Base-by-base conservation (phyloP, 495 filamentous ascomycete genomes). In the Acidiella bohemica region DNA sequence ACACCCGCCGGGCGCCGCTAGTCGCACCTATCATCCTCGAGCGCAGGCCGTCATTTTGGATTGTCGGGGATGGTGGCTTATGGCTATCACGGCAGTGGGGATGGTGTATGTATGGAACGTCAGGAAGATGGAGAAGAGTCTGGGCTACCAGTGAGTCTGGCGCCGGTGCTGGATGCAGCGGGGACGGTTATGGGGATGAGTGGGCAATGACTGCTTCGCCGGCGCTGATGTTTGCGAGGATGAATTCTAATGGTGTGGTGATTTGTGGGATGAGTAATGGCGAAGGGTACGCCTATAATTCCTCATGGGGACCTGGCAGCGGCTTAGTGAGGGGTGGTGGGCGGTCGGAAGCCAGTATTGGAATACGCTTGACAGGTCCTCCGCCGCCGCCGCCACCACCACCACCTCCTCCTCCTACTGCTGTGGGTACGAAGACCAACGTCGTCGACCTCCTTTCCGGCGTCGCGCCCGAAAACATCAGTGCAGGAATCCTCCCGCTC, bases 261-360 rank as follows among this genome's bases (percentile, higher is more conserved):
- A 70, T 96, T 17, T 70, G 95, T 3, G 84, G 84, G 0, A 67
- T 99, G 28, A 84, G 76, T 19, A 95, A 93, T 49, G 90, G 90
- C 11, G 87, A 96, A 47, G 90, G 92, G 3, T 96, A 84, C 54
- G 72, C 75, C 18, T 99, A 96, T 61, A 82, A 79, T 1, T 72
- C 75, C 0, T 61, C 63, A 13, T 99, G 92, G 90, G 87, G 90
- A 2, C 84, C 95, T 0, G 88, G 87, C 17, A 88, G 81, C 54
- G 90, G 96, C 58, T 96, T 96, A 58, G 96, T 92, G 90, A 93
- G 93, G 60, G 83, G 81, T n/a, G 85, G 84, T 25, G 87, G 62
- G 33, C 41, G 31, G 1, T 46, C 42, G 8, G 16, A 19, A 14
- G 16, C 44, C 6, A 16, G 22, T 10, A n/a, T n/a, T n/a, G n/a